Base-by-base conservation (phyloP, 2,329 filamentous ascomycete species). In the Chaetothyriales sp. region DNA sequence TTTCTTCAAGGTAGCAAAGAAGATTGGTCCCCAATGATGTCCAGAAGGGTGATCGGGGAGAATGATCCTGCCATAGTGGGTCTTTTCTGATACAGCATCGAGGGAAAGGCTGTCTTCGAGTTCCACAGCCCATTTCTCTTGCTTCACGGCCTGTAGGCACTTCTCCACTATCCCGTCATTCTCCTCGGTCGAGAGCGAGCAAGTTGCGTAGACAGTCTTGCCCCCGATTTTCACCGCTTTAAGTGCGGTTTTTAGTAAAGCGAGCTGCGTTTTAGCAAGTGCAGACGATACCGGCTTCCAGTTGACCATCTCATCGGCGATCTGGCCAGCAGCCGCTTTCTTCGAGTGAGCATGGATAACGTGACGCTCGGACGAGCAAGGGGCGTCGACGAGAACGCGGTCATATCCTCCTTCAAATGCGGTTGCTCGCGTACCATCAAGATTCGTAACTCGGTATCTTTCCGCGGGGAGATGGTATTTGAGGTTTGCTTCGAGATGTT, bases 281-380 rank as follows among this genome's bases (percentile, higher is more conserved):
- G 47, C 50, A 20, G 51, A 53, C 20, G 46, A 4, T 40, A 15
- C 15, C 25, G 52, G 37, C 18, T 52, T 53, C 53, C 53, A 55
- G 22, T 55, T 55, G 2, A 52, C 33, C 40, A 55, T 47, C 37
- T 55, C 53, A n/a, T 53, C 48, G 15, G 51, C 47, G 8, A 52
- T 43, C 18, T 46, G 51, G 9, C 46, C 47, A 1, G 47, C 45
- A 18, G 53, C 48, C 2, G 20, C 10, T 19, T 52, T 45, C 33
- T 48, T 51, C 19, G 48, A 9, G 22, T 51, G 43, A 15, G 49
- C 48, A 37, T 55, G 53, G 18, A 55, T 44, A 18, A 55, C 48
- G 40, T 55, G 53, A 22, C 53, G 47, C 46, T 55, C 53, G 4
- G 50, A 53, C 10, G 53, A 55, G 37, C 53, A 55, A 20, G 53